These are phyloP conservation scores for Bryoglossum gracile DNA, from an alignment of 495 filamentous ascomycete species.

Conservation along the genomic window DNA sequence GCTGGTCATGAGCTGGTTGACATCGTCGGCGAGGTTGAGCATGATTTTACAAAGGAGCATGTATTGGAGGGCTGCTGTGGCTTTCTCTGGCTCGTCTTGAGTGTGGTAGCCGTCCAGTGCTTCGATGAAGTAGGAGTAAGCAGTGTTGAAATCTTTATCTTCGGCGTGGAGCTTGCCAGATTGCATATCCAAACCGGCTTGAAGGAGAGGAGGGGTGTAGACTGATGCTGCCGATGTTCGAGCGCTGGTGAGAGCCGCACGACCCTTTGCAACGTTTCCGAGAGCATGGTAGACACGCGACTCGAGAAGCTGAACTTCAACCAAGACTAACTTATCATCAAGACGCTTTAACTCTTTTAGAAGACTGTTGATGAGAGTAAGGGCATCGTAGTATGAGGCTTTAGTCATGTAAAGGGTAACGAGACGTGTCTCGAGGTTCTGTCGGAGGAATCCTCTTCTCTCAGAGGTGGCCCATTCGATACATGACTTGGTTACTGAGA, in stretches of 20 bases:
- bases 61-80: slow-evolving; percentile 91
- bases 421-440: slow-evolving; percentile 94
- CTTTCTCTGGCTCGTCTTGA: slow-evolving; percentile 77
- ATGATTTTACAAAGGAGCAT: slow-evolving; percentile 99
- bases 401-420: slow-evolving; percentile 93
- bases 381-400: slow-evolving; percentile 90
- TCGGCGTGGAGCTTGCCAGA: slow-evolving; percentile 97
- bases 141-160: slow-evolving; percentile 97
- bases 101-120: slow-evolving; percentile 93
- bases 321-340: slow-evolving; percentile 95
- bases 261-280: slow-evolving; percentile 92
- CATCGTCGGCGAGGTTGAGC: slow-evolving; percentile 93
- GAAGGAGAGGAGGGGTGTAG: slow-evolving; percentile 90
- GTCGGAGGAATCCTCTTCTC: slow-evolving; percentile 87
- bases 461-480: slow-evolving; percentile 98
- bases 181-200: slow-evolving; percentile 98
- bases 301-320: slow-evolving; percentile 98
- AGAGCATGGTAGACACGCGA: slow-evolving; percentile 95
- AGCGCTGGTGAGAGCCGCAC: slow-evolving; percentile 88
- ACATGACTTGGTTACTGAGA: slow-evolving; percentile 89
- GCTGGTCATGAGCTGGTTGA: slow-evolving; percentile 81
- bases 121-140: slow-evolving; percentile 98
- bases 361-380: slow-evolving; percentile 91
- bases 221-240: slow-evolving; percentile 92
- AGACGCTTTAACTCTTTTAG: slow-evolving; percentile 93